phyloP scores from a whole-genome alignment of 257 asterid species.

The Scutellaria barbata region DNA sequence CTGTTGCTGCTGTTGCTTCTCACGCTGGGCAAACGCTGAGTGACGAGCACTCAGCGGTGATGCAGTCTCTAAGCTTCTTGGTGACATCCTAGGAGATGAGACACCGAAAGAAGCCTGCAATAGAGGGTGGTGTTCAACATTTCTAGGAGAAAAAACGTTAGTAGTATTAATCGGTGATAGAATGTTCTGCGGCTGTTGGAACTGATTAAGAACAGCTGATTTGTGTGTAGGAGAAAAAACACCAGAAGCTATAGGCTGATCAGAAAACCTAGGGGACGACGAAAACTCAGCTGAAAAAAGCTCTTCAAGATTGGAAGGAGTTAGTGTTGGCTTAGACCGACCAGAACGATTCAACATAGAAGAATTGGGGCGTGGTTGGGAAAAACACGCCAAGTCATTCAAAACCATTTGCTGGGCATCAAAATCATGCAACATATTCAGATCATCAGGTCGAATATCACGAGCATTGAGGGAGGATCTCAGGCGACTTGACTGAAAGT shows the following conservation, averaged over 20 bases:
- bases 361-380: constrained; percentile 61
- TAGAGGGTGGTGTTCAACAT: constrained; percentile 69
- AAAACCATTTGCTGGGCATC: constrained; percentile 67
- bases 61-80: constrained; percentile 77
- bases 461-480: constrained; percentile 89
- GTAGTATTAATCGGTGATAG: constrained; percentile 79
- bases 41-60: constrained; percentile 77
- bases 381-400: constrained; percentile 63
- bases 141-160: constrained; percentile 72
- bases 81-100: constrained; percentile 87
- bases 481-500: constrained; percentile 88
- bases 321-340: constrained; percentile 58
- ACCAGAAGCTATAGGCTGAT: constrained; percentile 65
- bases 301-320: constrained; percentile 95
- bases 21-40: constrained; percentile 67
- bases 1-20: constrained; percentile 61
- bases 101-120: constrained; percentile 79
- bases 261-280: constrained; percentile 79
- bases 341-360: constrained; percentile 55
- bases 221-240: constrained; percentile 81
- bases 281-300: constrained; percentile 74
- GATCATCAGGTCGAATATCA: constrained; percentile 67
- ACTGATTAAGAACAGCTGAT: constrained; percentile 68
- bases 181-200: constrained; percentile 78
- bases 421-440: constrained; percentile 57